Conservation (phyloP, 2,329 filamentous ascomycete genomes). For the Stemphylium beticola region DNA sequence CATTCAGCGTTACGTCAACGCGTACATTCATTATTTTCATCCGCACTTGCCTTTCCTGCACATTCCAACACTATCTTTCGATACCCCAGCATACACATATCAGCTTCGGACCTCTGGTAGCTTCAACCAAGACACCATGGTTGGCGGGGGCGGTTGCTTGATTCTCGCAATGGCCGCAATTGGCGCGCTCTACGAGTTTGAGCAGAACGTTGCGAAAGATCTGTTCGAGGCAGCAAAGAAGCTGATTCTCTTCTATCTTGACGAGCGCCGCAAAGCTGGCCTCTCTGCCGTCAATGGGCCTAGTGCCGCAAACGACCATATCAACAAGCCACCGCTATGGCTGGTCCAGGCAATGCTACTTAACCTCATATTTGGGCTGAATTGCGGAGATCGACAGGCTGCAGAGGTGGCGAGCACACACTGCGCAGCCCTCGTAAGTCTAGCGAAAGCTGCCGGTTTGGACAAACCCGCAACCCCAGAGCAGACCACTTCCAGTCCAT, state of each 20-base stretch:
- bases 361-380: slow-evolving; percentile 94
- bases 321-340: slow-evolving; percentile 83
- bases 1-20: slow-evolving; percentile 86
- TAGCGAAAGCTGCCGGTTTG: slow-evolving; percentile 87
- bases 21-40: slow-evolving; percentile 91
- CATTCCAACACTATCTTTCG: slow-evolving; percentile 88
- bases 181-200: slow-evolving; percentile 85
- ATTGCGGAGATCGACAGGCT: slow-evolving; percentile 88
- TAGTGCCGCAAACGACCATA: slow-evolving; percentile 61
- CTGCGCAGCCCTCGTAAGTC: slow-evolving; percentile 85
- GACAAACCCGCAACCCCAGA: slow-evolving; percentile 56
- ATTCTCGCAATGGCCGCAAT: slow-evolving; percentile 88
- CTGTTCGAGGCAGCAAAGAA: slow-evolving; percentile 93
- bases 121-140: slow-evolving; percentile 60
- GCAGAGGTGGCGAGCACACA: slow-evolving; percentile 93
- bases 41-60: slow-evolving; percentile 95
- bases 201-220: slow-evolving; percentile 78
- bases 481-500: slow-evolving; percentile 25
- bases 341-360: slow-evolving; percentile 96
- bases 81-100: slow-evolving; percentile 71
- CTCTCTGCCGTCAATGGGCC: slow-evolving; percentile 67
- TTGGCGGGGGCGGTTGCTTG: slow-evolving; percentile 84
- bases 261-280: slow-evolving; percentile 86
- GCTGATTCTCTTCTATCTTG: slow-evolving; percentile 91
- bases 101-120: slow-evolving; percentile 64